Evolutionary conservation across 805 yeast species (phyloP).

Genomic region (Kluyveromyces lactis): DNA sequence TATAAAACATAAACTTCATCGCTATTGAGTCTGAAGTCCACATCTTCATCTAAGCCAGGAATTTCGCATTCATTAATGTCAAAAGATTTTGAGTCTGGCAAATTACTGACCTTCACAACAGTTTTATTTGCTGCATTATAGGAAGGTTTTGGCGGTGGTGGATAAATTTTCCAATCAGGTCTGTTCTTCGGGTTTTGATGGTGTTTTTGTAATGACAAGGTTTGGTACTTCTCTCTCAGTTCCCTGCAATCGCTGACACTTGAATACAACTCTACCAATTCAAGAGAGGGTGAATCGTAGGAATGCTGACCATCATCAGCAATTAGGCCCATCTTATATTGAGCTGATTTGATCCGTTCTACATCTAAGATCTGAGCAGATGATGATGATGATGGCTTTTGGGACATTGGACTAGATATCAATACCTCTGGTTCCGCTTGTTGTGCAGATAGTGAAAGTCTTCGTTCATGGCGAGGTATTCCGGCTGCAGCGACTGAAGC

Average conservation of each 20-base stretch:
- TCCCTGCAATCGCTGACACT: conserved; percentile 61
- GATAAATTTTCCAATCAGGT: conserved; percentile 72
- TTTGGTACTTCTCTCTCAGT: conserved; percentile 68
- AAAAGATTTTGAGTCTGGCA: conserved; percentile 37
- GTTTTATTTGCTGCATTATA: conserved; percentile 58
- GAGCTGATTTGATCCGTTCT: conserved; percentile 12
- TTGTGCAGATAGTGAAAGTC: conserved; percentile 2
- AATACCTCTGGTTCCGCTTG: neutral
- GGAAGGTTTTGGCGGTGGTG: conserved; percentile 89
- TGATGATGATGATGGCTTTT: neutral
- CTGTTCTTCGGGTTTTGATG: conserved; percentile 78
- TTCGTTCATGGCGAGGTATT: neutral
- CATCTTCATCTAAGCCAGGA: conserved; percentile 38
- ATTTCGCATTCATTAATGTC: conserved; percentile 35
- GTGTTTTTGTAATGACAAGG: conserved; percentile 62
- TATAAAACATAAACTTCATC: conserved; percentile 67
- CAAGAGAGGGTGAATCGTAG: conserved; percentile 57
- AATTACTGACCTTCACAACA: conserved; percentile 34
- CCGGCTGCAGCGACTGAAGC: conserved; percentile 2
- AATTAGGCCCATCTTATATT: conserved; percentile 38
- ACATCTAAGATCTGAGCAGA: neutral
- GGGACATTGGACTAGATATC: neutral
- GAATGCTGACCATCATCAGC: conserved; percentile 42
- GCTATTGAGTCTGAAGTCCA: conserved; percentile 48
- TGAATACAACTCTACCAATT: conserved; percentile 52